These are phyloP conservation scores for Paraphoma chrysanthemicola DNA, from an alignment of 2,329 filamentous ascomycete species.

Conservation along the genomic window DNA sequence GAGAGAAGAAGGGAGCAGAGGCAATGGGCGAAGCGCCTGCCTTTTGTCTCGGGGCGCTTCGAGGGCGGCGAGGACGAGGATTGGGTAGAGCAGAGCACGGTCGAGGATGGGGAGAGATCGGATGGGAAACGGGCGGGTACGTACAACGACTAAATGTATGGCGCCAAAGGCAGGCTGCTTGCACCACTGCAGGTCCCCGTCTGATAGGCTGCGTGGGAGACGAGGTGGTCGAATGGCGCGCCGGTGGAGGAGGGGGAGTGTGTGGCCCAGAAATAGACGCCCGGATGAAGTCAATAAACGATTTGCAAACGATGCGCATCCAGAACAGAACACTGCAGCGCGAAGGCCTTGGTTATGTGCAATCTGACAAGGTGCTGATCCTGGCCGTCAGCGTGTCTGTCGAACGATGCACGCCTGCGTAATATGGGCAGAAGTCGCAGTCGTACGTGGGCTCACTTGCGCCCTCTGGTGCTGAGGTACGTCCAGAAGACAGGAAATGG, in stretches of 20 bases:
- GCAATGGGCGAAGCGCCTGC: conserved; percentile 46
- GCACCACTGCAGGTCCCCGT: conserved; percentile 36
- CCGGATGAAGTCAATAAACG: conserved; percentile 45
- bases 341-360: conserved; percentile 29
- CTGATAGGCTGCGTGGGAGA: conserved; percentile 45
- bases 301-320: conserved; percentile 38
- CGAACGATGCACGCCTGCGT: conserved; percentile 9
- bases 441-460: conserved; percentile 23
- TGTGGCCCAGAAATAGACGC: conserved; percentile 50
- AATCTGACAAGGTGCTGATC: conserved; percentile 35
- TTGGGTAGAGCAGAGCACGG: conserved; percentile 41
- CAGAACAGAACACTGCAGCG: conserved; percentile 39
- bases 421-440: conserved; percentile 19
- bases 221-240: conserved; percentile 40
- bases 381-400: conserved; percentile 27
- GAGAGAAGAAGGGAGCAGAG: conserved; percentile 42
- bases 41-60: conserved; percentile 52
- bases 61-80: conserved; percentile 31
- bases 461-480: conserved; percentile 15
- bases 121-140: conserved; percentile 48
- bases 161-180: conserved; percentile 41
- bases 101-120: conserved; percentile 40
- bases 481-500: conserved; percentile 13
- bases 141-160: conserved; percentile 48
- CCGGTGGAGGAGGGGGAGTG: conserved; percentile 31